Percentiles rank a stretch among this genome's conserved stretches.
Evolutionary conservation across 805 yeast genomes (phyloP).

Genomic region (Starmerella etchellsii): DNA sequence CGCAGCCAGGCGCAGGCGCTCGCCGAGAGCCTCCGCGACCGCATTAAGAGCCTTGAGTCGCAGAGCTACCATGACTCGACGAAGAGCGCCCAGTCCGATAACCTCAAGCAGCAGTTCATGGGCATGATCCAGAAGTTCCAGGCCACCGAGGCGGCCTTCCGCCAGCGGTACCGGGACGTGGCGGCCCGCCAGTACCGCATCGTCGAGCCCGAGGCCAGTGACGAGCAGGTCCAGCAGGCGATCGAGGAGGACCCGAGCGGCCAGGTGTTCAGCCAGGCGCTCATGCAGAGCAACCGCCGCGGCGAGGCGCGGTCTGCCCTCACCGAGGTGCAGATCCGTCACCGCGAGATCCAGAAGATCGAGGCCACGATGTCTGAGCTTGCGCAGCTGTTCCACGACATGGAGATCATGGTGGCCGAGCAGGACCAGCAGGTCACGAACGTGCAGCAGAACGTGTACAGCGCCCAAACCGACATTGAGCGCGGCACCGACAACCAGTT

Average conservation of each 20-base stretch:
- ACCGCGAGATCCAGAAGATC: constrained; percentile 84
- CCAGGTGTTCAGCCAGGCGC: constrained; percentile 88
- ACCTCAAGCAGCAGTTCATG: constrained; percentile 71
- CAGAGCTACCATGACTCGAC: constrained; percentile 43
- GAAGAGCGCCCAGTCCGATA: constrained; percentile 81
- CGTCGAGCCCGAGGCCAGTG: constrained; percentile 41
- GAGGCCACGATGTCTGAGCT: constrained; percentile 92
- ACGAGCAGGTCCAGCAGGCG: constrained; percentile 71
- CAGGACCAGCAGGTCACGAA: constrained; percentile 80
- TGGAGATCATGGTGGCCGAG: constrained; percentile 92
- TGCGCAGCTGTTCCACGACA: constrained; percentile 85
- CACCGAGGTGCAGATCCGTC: constrained; percentile 91
- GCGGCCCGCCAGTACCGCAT: constrained; percentile 89
- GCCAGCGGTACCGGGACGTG: constrained; percentile 69
- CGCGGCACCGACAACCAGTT: constrained; percentile 88
- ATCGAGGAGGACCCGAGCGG: constrained; percentile 69
- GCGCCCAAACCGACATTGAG: constrained; percentile 83
- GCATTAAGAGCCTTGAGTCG: constrained; percentile 65
- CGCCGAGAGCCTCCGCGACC: constrained; percentile 57
- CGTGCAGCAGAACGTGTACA: constrained; percentile 63
- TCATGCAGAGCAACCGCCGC: constrained; percentile 29
- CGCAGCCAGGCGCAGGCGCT: constrained; percentile 64
- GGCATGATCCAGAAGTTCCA: constrained; percentile 77
- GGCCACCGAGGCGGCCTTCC: constrained; percentile 71
- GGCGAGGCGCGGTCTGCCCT: constrained; percentile 85